Base-by-base conservation (phyloP, 2,329 filamentous ascomycete species). In the Cercospora sojina region DNA sequence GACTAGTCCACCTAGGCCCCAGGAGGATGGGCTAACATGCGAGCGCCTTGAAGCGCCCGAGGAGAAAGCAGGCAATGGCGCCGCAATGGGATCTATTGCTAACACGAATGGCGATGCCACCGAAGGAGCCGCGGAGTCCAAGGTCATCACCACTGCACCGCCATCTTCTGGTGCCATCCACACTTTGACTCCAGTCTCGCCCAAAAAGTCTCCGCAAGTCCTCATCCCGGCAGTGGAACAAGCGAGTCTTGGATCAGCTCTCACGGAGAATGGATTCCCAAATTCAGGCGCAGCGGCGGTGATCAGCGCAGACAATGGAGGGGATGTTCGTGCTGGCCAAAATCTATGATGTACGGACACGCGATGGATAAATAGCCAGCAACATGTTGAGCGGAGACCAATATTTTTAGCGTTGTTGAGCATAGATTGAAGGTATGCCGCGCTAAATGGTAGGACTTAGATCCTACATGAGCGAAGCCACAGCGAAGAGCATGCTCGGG, bases 1-100 rank as follows among this genome's bases (percentile, higher is more conserved):
- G 5, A 69, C 70, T 3, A 72, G 70, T 59, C 70, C 70, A 31
- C 67, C 66, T 1, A 43, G 49, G 2, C 62, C 61, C n/a, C 62
- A 49, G 32, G 62, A 69, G 20, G 38, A 35, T 25, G 23, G 25
- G 35, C 57, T 23, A 38, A 61, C 55, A 13, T 64, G 61, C 29
- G 61, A 62, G 49, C 51, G 59, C 18, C 51, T 53, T 23, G 20
- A 32, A 47, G 53, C 9, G 18, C 10, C 20, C 25, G 16, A 61
- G 27, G 32, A 51, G 57, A 59, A 47, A 47, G 23, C 10, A 65
- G 13, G 27, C 29, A 8, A 13, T 9, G 38, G 32, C 5, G 25
- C 31, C 20, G 31, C 38, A 53, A 7, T 8, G 53, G 7, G 20
- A 41, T 56, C 55, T 23, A 27, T 12, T 27, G 20, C 41, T 16